These are phyloP conservation scores for Niveomyces coronatus DNA, from an alignment of 2,329 filamentous ascomycete genomes.

Conservation along the genomic window DNA sequence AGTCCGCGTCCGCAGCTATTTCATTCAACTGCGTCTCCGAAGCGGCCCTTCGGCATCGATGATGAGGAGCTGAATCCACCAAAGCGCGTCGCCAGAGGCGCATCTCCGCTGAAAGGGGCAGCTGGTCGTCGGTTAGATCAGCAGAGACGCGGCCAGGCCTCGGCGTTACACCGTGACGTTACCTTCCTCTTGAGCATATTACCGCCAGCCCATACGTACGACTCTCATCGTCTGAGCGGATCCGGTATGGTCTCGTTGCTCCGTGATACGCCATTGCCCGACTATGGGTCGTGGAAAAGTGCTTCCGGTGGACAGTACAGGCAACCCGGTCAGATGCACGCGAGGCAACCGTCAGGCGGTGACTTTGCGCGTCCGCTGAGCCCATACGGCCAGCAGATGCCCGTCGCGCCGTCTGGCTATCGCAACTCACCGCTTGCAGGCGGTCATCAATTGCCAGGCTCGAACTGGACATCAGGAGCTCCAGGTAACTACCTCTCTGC, in stretches of 20 bases:
- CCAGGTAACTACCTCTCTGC: background rate
- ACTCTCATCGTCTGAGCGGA: constrained; percentile 58
- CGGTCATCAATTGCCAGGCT: constrained; percentile 2
- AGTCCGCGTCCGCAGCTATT: constrained; percentile 40
- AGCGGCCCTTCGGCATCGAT: constrained; percentile 52
- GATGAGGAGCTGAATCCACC: constrained; percentile 68
- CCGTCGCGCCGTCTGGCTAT: constrained; percentile 32
- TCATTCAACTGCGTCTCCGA: constrained; percentile 43
- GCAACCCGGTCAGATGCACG: constrained; percentile 25
- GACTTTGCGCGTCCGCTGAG: constrained; percentile 38
- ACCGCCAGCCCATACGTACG: constrained; percentile 62
- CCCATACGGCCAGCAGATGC: constrained; percentile 36
- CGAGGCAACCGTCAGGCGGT: constrained; percentile 31
- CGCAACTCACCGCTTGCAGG: constrained; percentile 36
- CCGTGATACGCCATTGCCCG: constrained; percentile 55
- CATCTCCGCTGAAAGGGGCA: constrained; percentile 84
- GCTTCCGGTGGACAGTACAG: constrained; percentile 27
- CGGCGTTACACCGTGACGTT: constrained; percentile 62
- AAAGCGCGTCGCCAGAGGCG: constrained; percentile 79
- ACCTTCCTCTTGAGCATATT: constrained; percentile 61
- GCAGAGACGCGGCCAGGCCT: constrained; percentile 52
- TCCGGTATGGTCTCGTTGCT: constrained; percentile 65
- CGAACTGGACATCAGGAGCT: constrained; percentile 3
- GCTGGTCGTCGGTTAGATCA: constrained; percentile 79
- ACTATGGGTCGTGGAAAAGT: constrained; percentile 45